Evolutionary conservation across 371 early-diverging fungal species (phyloP).

Genomic region (Coemansia sp.): DNA sequence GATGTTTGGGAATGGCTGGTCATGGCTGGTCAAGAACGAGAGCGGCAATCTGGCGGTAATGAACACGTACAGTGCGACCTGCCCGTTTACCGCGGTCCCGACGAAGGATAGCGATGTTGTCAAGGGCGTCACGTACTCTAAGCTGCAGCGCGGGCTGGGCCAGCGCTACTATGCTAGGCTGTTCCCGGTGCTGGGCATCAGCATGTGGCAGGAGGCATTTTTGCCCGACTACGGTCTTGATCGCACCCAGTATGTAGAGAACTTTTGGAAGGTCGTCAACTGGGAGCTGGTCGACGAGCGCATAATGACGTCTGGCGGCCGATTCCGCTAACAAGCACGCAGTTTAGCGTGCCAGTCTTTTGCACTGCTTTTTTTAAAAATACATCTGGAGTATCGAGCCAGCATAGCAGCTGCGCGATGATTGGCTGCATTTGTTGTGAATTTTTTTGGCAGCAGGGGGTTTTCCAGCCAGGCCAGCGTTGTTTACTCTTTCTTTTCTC

Average conservation of each 20-base stretch:
- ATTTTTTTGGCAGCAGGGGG: neutral
- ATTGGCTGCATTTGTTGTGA: constrained; percentile 22
- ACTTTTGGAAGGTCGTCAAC: constrained; percentile 61
- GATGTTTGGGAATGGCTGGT: constrained; percentile 66
- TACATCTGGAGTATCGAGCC: too few relatives aligned
- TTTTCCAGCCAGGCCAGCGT: neutral
- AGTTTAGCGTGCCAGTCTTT: too few relatives aligned
- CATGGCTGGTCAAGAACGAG: constrained; percentile 59
- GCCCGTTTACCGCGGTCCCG: constrained; percentile 33
- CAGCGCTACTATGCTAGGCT: constrained; percentile 32
- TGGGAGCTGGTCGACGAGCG: constrained; percentile 53
- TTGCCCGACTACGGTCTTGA: constrained; percentile 59
- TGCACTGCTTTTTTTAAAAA: neutral
- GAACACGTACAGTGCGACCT: constrained; percentile 60
- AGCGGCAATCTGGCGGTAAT: constrained; percentile 55
- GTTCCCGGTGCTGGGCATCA: constrained; percentile 54
- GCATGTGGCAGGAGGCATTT: constrained; percentile 68
- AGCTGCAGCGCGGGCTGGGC: constrained; percentile 11
- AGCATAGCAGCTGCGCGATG: neutral
- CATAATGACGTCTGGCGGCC: constrained; percentile 11
- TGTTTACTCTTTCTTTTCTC: constrained; percentile 6
- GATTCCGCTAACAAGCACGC: neutral
- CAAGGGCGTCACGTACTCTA: constrained; percentile 23
- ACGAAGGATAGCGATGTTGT: constrained; percentile 2
- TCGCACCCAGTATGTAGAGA: constrained; percentile 53